Evolutionary conservation across 2,329 filamentous ascomycete species (phyloP).

Genomic region (Scedosporium aurantiacum): DNA sequence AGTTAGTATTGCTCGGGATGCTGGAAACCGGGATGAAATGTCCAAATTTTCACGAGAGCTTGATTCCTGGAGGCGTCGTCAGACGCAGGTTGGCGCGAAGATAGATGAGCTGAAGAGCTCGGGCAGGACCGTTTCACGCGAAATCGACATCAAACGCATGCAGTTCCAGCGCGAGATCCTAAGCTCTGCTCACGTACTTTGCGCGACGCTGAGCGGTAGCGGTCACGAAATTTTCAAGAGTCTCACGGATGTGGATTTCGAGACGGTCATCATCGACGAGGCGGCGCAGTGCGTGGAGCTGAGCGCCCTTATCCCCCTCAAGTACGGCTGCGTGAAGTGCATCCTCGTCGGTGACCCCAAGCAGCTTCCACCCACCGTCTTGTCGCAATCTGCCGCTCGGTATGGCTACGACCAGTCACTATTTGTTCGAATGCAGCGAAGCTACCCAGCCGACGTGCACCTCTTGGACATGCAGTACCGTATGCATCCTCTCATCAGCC

Average conservation of each 20-base stretch:
- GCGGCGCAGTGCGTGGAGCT: constrained; percentile 97
- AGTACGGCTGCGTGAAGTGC: constrained; percentile 94
- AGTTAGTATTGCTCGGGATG: constrained; percentile 55
- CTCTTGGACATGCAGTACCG: constrained; percentile 96
- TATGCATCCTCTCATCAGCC: constrained; percentile 96
- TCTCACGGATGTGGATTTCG: constrained; percentile 87
- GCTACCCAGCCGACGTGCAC: constrained; percentile 79
- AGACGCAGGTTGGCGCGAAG: constrained; percentile 60
- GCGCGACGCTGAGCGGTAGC: constrained; percentile 86
- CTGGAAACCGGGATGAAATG: constrained; percentile 34
- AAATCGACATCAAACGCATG: constrained; percentile 75
- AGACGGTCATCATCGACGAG: constrained; percentile 97
- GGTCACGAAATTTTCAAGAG: constrained; percentile 97
- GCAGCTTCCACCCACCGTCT: constrained; percentile 87
- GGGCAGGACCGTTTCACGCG: constrained; percentile 69
- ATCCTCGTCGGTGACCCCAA: constrained; percentile 97
- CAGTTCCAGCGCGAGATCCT: constrained; percentile 85
- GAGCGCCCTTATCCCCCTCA: constrained; percentile 89
- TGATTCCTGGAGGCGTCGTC: constrained; percentile 65
- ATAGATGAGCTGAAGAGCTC: constrained; percentile 84
- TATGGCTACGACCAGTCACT: constrained; percentile 97
- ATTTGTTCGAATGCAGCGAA: constrained; percentile 96
- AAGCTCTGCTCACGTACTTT: constrained; percentile 83
- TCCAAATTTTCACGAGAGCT: constrained; percentile 63
- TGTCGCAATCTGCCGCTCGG: constrained; percentile 82